Evolutionary conservation across 305 asterid genomes (phyloP).

Genomic region (Fraxinus paxiana): DNA sequence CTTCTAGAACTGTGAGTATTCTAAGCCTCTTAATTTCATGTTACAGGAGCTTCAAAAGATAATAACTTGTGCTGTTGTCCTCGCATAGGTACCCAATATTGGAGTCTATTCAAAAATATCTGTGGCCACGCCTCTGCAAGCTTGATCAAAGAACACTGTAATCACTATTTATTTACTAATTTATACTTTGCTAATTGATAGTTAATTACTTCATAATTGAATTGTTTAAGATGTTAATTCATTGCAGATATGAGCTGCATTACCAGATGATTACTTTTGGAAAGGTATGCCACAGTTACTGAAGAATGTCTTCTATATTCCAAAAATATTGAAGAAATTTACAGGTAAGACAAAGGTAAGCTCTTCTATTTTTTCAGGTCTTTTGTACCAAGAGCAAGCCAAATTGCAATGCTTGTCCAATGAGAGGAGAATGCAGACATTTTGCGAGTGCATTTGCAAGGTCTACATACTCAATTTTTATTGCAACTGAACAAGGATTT

Average conservation of each 20-base stretch:
- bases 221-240: constrained; percentile 29
- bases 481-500: constrained; percentile 5
- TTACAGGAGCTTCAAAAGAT: constrained; percentile 20
- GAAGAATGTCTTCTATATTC: constrained; percentile 7
- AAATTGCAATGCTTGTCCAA: constrained; percentile 96
- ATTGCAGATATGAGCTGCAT: constrained; percentile 89
- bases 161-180: constrained; percentile 13
- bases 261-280: constrained; percentile 98
- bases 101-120: constrained; percentile 89
- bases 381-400: constrained; percentile 98
- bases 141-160: constrained; percentile 96
- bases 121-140: constrained; percentile 99
- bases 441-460: constrained; percentile 99
- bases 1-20: constrained; percentile 81
- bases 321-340: constrained; percentile 9
- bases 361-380: constrained; percentile 51
- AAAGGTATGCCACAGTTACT: constrained; percentile 55
- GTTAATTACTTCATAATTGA: constrained; percentile 15
- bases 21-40: constrained; percentile 17
- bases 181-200: background rate
- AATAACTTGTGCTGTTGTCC: constrained; percentile 26
- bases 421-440: constrained; percentile 99
- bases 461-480: constrained; percentile 37
- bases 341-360: constrained; percentile 19
- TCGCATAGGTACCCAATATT: constrained; percentile 76